phyloP scores from a whole-genome alignment of 257 asterid genomes.

The Avicennia marina region DNA sequence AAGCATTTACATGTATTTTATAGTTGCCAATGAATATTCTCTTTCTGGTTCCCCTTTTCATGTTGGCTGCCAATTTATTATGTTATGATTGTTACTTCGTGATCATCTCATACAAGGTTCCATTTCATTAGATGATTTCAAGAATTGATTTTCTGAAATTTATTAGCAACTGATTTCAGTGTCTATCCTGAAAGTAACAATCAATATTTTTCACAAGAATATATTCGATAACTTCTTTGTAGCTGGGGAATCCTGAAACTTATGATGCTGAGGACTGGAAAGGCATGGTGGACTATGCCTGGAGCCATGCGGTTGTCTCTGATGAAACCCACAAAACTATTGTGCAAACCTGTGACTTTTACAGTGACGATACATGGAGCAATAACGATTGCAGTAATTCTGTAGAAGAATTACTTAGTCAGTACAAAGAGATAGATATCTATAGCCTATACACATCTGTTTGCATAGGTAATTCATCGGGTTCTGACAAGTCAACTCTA shows the following conservation, averaged over 20 bases:
- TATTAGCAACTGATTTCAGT: no score
- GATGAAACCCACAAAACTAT: slow-evolving; percentile 78
- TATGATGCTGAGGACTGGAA: slow-evolving; percentile 84
- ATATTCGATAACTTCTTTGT: background rate
- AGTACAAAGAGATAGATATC: slow-evolving; percentile 76
- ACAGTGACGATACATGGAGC: slow-evolving; percentile 55
- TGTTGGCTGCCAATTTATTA: no score
- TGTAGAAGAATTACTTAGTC: slow-evolving; percentile 57
- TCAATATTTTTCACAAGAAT: background rate
- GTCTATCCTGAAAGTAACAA: background rate
- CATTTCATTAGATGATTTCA: no score
- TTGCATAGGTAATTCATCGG: slow-evolving; percentile 43
- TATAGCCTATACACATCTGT: slow-evolving; percentile 78
- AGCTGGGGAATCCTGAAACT: slow-evolving; percentile 92
- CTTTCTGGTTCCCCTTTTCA: no score
- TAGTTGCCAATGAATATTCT: no score
- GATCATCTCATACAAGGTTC: no score
- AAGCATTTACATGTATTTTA: background rate
- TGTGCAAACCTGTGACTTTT: slow-evolving; percentile 53
- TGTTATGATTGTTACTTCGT: no score
- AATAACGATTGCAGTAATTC: slow-evolving; percentile 42
- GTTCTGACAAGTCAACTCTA: slow-evolving; percentile 19
- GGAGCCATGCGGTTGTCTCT: slow-evolving; percentile 97
- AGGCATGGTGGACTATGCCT: slow-evolving; percentile 87
- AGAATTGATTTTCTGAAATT: no score